A percentile compares a stretch with the other conserved stretches of the same genome.
phyloP scores from a whole-genome alignment of 345 rosid genomes.

The Hirschfeldia incana region DNA sequence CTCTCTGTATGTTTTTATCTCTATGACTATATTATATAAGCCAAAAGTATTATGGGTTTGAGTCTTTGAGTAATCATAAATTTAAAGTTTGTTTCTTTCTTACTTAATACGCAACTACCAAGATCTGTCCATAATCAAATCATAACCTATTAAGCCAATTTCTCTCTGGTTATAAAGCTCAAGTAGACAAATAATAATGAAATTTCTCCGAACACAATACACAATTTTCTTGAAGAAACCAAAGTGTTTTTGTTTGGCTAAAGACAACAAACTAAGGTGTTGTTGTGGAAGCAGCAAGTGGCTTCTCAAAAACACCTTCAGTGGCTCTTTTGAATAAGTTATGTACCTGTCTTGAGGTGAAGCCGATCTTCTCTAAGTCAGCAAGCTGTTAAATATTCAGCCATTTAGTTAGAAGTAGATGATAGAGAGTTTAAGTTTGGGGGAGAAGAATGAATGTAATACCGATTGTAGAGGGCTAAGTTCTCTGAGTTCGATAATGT shows the following conservation, averaged over 20 bases:
- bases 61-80: background rate
- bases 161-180: background rate
- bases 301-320: slow-evolving; percentile 51
- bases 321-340: slow-evolving; percentile 66
- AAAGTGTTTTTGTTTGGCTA: background rate
- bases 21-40: slow-evolving; percentile 12
- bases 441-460: slow-evolving; percentile 11
- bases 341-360: slow-evolving; percentile 77
- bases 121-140: background rate
- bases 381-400: slow-evolving; percentile 51
- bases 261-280: slow-evolving; percentile 32
- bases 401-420: slow-evolving; percentile 4
- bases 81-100: slow-evolving; percentile 18
- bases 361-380: slow-evolving; percentile 82
- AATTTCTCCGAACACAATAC: background rate
- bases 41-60: background rate
- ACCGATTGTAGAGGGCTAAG: slow-evolving; percentile 68
- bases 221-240: background rate
- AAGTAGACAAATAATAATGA: background rate
- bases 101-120: background rate
- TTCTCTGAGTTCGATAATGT: slow-evolving; percentile 69
- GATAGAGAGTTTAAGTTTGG: background rate
- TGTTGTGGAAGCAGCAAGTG: slow-evolving; percentile 24
- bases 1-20: slow-evolving; percentile 25
- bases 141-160: background rate